A percentile compares a stretch with the other conserved stretches of the same genome.
These are phyloP conservation scores for Aspergillus haitiensis DNA, from an alignment of 495 filamentous ascomycete species.

Conservation along the genomic window DNA sequence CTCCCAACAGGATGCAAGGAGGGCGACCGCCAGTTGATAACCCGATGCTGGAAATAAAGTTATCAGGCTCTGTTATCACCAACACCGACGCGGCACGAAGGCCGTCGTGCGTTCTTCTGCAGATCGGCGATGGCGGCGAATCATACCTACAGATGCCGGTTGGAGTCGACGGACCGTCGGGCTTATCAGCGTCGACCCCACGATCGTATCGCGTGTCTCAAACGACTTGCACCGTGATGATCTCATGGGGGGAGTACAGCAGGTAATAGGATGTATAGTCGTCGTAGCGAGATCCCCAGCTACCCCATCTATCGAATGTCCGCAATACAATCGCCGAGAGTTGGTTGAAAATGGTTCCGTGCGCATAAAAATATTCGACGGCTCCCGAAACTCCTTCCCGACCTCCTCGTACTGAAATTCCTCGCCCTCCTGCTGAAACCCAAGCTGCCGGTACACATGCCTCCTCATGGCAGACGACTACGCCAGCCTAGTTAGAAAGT, in stretches of 20 bases:
- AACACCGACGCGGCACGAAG: not conserved
- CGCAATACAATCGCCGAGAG: no score
- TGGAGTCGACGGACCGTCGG: not conserved
- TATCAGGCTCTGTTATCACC: not conserved
- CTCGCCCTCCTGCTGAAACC: conserved; percentile 34
- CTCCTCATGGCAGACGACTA: conserved; percentile 47
- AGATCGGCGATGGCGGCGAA: not conserved
- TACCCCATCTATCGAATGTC: no score
- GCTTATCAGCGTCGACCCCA: not conserved
- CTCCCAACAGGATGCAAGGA: not conserved
- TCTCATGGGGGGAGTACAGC: no score
- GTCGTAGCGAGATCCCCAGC: no score
- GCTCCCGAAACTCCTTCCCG: conserved; percentile 37
- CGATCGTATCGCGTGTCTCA: not conserved
- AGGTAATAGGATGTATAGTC: no score
- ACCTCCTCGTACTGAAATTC: conserved; percentile 39
- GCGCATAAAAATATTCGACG: conserved; percentile 42
- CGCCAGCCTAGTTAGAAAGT: no score
- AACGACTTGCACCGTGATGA: no score
- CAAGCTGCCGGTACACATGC: conserved; percentile 40
- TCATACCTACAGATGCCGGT: not conserved
- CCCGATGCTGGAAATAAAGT: not conserved
- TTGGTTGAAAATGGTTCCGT: conserved; percentile 23
- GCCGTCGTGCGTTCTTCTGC: not conserved
- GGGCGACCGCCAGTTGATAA: not conserved